Evolutionary conservation across 2,329 filamentous ascomycete species (phyloP).

Genomic region (Xylariaceae sp.): DNA sequence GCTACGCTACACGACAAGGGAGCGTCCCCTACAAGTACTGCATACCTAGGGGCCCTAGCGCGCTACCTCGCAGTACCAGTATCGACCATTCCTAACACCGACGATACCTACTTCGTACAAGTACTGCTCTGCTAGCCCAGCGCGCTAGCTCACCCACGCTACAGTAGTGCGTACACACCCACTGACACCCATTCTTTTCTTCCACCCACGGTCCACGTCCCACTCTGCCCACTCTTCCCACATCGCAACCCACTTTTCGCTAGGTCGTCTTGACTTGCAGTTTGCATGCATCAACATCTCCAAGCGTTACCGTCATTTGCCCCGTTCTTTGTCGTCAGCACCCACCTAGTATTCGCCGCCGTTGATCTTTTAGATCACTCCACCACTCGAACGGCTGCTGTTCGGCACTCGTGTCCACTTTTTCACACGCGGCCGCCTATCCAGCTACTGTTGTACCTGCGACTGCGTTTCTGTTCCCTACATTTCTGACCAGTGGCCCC

Average conservation of each 20-base stretch:
- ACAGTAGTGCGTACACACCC: constrained; percentile 9
- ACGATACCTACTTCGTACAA: too few relatives aligned
- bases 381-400: constrained; percentile 26
- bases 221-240: neutral
- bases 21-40: constrained; percentile 11
- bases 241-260: constrained; percentile 19
- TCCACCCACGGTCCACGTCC: too few relatives aligned
- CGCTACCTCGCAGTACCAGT: neutral
- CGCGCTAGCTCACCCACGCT: neutral
- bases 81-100: neutral
- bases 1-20: neutral
- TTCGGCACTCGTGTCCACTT: constrained; percentile 31
- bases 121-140: too few relatives aligned
- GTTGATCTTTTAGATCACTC: constrained; percentile 22
- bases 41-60: neutral
- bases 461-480: constrained; percentile 14
- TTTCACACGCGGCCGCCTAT: constrained; percentile 21
- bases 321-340: constrained; percentile 24
- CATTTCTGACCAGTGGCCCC: constrained; percentile 29
- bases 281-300: constrained; percentile 31
- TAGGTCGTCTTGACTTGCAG: constrained; percentile 29
- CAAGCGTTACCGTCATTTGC: constrained; percentile 30
- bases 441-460: constrained; percentile 23
- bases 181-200: too few relatives aligned
- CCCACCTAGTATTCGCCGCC: constrained; percentile 24